A percentile compares a stretch with the other conserved stretches of the same genome.
Evolutionary conservation across 257 asterid genomes (phyloP).

Genomic region (Craterostigma plantagineum): DNA sequence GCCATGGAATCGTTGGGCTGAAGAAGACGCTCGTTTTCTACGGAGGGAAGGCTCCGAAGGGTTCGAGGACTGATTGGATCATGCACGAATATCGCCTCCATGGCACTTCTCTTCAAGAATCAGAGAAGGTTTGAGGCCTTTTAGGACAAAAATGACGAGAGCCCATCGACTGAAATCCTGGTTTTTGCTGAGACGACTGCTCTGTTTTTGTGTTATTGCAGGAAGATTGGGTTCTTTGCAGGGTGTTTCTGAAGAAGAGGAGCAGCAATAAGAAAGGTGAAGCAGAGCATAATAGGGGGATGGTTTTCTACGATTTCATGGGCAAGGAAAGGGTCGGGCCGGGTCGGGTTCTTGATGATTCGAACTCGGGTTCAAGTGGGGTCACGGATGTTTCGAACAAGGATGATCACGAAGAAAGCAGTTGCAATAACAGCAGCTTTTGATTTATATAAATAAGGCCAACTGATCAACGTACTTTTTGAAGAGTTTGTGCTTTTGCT

Average conservation of each 20-base stretch:
- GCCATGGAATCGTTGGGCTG: constrained; percentile 25
- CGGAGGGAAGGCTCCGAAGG: constrained; percentile 45
- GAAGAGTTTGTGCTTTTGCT: no score
- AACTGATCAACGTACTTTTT: no score
- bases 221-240: constrained; percentile 53
- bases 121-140: constrained; percentile 10
- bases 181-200: no score
- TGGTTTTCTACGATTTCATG: constrained; percentile 60
- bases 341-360: constrained; percentile 17
- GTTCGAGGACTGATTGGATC: constrained; percentile 37
- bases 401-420: constrained; percentile 38
- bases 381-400: constrained; percentile 41
- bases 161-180: no score
- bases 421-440: constrained; percentile 2
- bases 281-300: not conserved
- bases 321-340: constrained; percentile 21
- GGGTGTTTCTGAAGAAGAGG: constrained; percentile 39
- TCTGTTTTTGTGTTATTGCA: constrained; percentile 8
- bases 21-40: constrained; percentile 49
- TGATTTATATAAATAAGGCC: no score
- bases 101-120: constrained; percentile 6
- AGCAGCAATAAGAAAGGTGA: constrained; percentile 11
- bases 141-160: no score
- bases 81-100: constrained; percentile 51
- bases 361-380: constrained; percentile 63